Conservation (phyloP, 1,139 yeast genomes). For the Lodderomyces parapsilosis region DNA sequence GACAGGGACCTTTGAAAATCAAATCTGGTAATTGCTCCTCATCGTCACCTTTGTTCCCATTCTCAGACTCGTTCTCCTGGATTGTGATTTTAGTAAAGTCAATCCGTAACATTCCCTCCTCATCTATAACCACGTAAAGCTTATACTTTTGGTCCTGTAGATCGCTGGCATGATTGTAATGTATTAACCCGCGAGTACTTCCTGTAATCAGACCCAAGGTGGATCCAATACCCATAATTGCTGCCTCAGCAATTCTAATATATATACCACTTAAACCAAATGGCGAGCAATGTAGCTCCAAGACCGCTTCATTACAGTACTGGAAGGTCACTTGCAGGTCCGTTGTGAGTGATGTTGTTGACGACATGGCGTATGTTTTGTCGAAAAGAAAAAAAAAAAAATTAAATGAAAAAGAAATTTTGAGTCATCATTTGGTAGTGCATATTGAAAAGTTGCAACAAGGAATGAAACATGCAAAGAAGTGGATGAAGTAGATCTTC, state of each 20-base stretch:
- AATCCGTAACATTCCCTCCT: constrained; percentile 47
- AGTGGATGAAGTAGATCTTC: no score
- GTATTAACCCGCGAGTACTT: constrained; percentile 48
- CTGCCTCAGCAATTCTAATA: constrained; percentile 51
- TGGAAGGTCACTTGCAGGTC: constrained; percentile 34
- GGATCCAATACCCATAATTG: constrained; percentile 56
- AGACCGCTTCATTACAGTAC: constrained; percentile 52
- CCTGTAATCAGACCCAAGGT: constrained; percentile 61
- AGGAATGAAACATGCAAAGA: no score
- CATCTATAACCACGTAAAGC: constrained; percentile 52
- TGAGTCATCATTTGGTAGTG: not conserved
- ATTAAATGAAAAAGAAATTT: not conserved
- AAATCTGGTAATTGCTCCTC: constrained; percentile 37
- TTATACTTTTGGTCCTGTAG: constrained; percentile 50
- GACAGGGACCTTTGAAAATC: constrained; percentile 52
- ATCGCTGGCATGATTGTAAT: constrained; percentile 51
- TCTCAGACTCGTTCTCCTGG: constrained; percentile 7
- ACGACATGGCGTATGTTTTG: not conserved
- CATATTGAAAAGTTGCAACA: not conserved
- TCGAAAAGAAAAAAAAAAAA: not conserved
- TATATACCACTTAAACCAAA: constrained; percentile 58
- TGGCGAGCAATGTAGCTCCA: constrained; percentile 59
- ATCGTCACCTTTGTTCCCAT: constrained; percentile 10
- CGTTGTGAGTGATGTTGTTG: constrained; percentile 1
- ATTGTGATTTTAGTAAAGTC: constrained; percentile 52